phyloP scores from a whole-genome alignment of 805 yeast genomes.

The Nakazawaea molendinolei region DNA sequence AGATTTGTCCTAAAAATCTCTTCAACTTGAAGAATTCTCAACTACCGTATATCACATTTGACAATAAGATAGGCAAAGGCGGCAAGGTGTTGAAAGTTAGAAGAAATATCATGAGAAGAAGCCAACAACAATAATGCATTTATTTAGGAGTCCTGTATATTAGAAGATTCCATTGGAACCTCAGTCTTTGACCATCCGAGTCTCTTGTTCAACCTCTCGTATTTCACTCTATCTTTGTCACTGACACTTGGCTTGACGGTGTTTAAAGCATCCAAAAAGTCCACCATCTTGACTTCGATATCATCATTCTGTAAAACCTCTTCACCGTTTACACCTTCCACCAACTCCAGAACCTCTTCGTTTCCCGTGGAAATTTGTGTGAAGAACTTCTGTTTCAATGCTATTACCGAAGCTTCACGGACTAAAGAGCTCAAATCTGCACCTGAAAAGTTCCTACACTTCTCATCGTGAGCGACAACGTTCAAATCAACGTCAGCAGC shows the following conservation, averaged over 20 bases:
- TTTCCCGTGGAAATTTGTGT: conserved; percentile 40
- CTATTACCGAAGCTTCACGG: conserved; percentile 88
- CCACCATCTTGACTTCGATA: conserved; percentile 53
- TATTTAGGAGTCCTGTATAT: not conserved
- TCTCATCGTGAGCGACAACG: conserved; percentile 61
- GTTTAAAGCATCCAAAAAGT: conserved; percentile 65
- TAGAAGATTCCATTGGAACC: conserved; percentile 5
- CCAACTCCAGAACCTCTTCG: conserved; percentile 35
- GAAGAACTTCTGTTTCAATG: conserved; percentile 72
- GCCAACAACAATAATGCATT: conserved; percentile 10
- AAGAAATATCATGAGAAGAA: conserved; percentile 36
- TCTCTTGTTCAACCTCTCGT: conserved; percentile 64
- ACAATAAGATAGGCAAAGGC: conserved; percentile 29
- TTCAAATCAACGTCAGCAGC: conserved; percentile 52
- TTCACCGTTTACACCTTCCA: conserved; percentile 32
- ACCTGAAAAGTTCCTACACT: conserved; percentile 88
- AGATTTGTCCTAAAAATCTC: conserved; percentile 23
- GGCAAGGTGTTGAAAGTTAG: conserved; percentile 44
- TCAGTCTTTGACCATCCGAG: conserved; percentile 60
- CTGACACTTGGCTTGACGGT: conserved; percentile 87
- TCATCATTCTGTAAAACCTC: conserved; percentile 20
- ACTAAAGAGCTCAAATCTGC: conserved; percentile 92
- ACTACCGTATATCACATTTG: conserved; percentile 35
- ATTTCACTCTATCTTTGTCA: conserved; percentile 72
- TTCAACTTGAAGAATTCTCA: conserved; percentile 12